These are phyloP conservation scores for Brassica napus DNA, from an alignment of 345 rosid species.

Conservation along the genomic window DNA sequence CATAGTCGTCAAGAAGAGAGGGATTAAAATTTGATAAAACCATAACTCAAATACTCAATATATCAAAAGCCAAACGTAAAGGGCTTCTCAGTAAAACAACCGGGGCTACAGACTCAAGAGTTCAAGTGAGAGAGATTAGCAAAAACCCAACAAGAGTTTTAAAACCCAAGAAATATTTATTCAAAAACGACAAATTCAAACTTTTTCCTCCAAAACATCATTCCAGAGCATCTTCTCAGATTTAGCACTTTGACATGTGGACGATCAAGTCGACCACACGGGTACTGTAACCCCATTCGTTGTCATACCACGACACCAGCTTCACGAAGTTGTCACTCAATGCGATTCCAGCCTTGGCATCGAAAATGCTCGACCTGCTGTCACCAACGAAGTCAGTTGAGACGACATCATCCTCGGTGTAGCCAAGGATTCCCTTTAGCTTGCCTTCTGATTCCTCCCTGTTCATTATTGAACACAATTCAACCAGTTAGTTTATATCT, in stretches of 20 bases:
- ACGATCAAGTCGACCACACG: constrained; percentile 78
- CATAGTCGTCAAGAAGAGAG: too few species aligned
- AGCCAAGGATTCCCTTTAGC: constrained; percentile 85
- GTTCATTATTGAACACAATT: neutral
- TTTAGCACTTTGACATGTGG: constrained; percentile 55
- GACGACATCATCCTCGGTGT: constrained; percentile 83
- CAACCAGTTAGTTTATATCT: neutral
- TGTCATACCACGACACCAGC: constrained; percentile 85
- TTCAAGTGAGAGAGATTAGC: constrained; percentile 10
- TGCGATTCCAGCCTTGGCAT: constrained; percentile 93
- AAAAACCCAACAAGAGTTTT: neutral
- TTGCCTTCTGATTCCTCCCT: constrained; percentile 81
- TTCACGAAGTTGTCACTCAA: constrained; percentile 69
- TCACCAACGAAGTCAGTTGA: constrained; percentile 86
- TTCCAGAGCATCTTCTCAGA: constrained; percentile 2
- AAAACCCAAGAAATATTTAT: constrained; percentile 5
- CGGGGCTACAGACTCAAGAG: constrained; percentile 19
- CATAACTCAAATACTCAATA: too few species aligned
- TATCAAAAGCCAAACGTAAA: constrained; percentile 12
- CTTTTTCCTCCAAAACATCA: constrained; percentile 3
- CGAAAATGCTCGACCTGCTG: constrained; percentile 91
- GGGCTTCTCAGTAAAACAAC: constrained; percentile 12
- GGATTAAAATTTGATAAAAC: too few species aligned
- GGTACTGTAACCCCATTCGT: constrained; percentile 93
- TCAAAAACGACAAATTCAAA: constrained; percentile 16